Conservation (phyloP, 2,329 filamentous ascomycete genomes). For the Penicillium glabrum region DNA sequence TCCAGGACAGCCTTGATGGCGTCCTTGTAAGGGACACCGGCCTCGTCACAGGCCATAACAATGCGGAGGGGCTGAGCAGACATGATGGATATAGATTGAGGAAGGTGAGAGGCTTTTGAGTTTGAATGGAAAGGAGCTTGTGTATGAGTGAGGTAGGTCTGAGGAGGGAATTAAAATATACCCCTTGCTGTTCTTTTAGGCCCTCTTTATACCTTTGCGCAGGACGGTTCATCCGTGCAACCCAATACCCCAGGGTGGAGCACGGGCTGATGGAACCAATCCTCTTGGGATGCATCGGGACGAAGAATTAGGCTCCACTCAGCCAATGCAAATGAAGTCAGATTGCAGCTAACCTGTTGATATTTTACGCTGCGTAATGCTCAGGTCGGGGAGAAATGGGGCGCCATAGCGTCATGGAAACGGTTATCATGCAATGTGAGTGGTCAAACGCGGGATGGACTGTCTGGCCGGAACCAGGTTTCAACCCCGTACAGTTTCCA, state of each 20-base stretch:
- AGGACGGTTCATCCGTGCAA: constrained; percentile 1
- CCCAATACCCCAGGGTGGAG: constrained; percentile 12
- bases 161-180: not conserved
- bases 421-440: not conserved
- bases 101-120: not conserved
- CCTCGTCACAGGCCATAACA: constrained; percentile 67
- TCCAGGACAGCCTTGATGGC: constrained; percentile 72
- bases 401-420: constrained; percentile 24
- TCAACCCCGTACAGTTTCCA: not conserved
- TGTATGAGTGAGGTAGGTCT: not conserved
- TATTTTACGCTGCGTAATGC: constrained; percentile 5
- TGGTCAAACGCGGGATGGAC: not conserved
- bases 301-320: constrained; percentile 3
- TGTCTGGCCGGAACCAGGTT: not conserved
- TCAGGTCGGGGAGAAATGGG: not conserved
- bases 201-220: constrained; percentile 9
- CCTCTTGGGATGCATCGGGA: constrained; percentile 1
- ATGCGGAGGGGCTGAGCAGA: constrained; percentile 53
- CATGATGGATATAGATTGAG: constrained; percentile 21
- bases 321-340: constrained; percentile 5
- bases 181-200: not conserved
- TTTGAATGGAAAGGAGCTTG: constrained; percentile 15
- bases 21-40: constrained; percentile 76
- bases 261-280: constrained; percentile 16
- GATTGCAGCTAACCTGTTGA: constrained; percentile 3